Evolutionary conservation across 2,329 filamentous ascomycete species (phyloP), one percentile per base, ranked within the genome.

Genomic region (Zarea fungicola): DNA sequence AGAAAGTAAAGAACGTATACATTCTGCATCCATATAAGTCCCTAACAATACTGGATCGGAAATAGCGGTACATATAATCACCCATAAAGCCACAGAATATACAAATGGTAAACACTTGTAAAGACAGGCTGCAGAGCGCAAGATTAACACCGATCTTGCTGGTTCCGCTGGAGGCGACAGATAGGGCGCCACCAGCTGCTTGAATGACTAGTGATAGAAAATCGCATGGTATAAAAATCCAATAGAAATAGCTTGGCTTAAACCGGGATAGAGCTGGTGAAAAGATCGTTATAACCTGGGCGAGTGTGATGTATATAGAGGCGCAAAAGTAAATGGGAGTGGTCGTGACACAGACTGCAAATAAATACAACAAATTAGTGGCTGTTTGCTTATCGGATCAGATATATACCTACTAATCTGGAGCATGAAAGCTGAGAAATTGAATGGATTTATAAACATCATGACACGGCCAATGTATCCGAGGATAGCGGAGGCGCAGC

Each of bases 381-480:
- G 7, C n/a, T 7, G n/a, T 26, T 21, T 18, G 21, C n/a, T n/a
- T 29, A 8, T 26, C 21, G 9, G 11, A 8, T 11, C 11, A 34
- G 21, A 22, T 14, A 14, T 7, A 22, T 34, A 60, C 67, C 25
- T 54, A 73, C 74, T 68, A 51, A 84, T 83, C 58, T 86, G 79
- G n/a, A 84, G 74, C 56, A 85, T 69, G 57, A 86, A 87, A 0
- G 73, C 78, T 8, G 58, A 58, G 56, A 83, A 75, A 36, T 60
- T 65, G 57, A 80, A 85, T 0, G 80, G 78, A 50, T 84, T 77
- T 28, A 73, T 52, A 52, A 77, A 68, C 37, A 82, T 66, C 48
- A 80, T 56, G 25, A 82, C 64, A 5, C 81, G 71, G 2, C 79
- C 83, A 1, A 66, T 65, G 52, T 87, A 86, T 23, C 83, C 83